Evolutionary conservation across 805 yeast genomes (phyloP), one percentile per base, ranked within the genome.

Genomic region (Ogataea parapolymorpha): DNA sequence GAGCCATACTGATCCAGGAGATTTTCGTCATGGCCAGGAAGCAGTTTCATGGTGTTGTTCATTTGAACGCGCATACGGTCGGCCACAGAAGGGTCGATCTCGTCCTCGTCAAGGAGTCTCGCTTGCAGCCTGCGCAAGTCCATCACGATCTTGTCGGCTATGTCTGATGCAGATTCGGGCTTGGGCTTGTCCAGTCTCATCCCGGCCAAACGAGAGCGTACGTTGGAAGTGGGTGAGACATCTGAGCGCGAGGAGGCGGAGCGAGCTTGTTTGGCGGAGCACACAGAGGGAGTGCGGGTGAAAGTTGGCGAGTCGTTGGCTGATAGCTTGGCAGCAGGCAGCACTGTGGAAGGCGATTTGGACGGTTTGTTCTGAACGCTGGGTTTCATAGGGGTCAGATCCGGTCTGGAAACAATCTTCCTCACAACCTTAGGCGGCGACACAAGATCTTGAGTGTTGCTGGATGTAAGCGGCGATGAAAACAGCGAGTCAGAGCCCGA

Each of bases 381-480:
- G 17, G 34, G n/a, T 23, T 40, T 48, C 22, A 37, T 17, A 3
- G 51, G 51, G 8, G 49, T 48, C 23, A 48, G 28, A 6, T 37
- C 43, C 7, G 50, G 48, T 5, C 48, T 40, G 13, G 45, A 52
- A 26, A 56, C 14, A 2, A 56, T 41, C 25, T 51, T 56, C 30
- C 61, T 41, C 23, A 49, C 44, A 10, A 56, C 61, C 35, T 51
- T 56, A n/a, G 50, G 39, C 4, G 53, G 49, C 4, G 49, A 36
- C 11, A 32, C n/a, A 1, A 28, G 15, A 3, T 30, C 45, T n/a
- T 32, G 25, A 9, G 27, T 32, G 14, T 24, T 23, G 16, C 34
- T 31, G 9, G 46, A 26, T 2, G 52, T 30, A n/a, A 41, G 29
- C 10, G 55, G 44, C 7, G 51, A 41, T 9, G 48, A 44, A 9